Percentiles rank a stretch among this genome's conserved stretches.
Conservation (phyloP, 441 rosid species). For the Croton laevigatus region DNA sequence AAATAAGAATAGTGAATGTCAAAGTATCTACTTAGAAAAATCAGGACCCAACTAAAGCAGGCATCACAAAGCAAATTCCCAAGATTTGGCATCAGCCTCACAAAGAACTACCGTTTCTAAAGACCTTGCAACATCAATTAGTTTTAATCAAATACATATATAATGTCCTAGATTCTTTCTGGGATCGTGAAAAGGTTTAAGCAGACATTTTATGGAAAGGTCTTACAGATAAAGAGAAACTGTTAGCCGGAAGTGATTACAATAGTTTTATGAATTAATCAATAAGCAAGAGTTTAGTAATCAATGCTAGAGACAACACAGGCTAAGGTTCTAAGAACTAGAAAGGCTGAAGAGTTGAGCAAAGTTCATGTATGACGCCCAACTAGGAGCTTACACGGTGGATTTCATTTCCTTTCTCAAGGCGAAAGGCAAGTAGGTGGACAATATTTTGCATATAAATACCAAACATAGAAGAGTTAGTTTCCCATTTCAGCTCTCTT, state of each 20-base stretch:
- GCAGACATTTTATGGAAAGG: background rate
- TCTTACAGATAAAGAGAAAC: background rate
- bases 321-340: background rate
- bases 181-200: background rate
- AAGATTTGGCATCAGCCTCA: background rate
- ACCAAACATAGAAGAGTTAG: background rate
- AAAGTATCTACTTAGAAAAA: constrained; percentile 1
- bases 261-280: background rate
- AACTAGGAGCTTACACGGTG: constrained; percentile 5
- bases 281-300: background rate
- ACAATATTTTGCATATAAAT: background rate
- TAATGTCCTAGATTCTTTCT: background rate
- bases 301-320: background rate
- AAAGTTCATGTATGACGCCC: background rate
- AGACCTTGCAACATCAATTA: background rate
- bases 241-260: background rate
- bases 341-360: background rate
- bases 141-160: background rate
- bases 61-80: background rate
- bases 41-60: background rate
- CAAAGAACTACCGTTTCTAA: background rate
- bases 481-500: background rate
- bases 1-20: background rate
- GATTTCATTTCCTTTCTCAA: background rate
- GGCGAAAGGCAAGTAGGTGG: background rate